Base-by-base conservation (phyloP, 768 basidiomycete genomes). In the Tremella mesenterica region DNA sequence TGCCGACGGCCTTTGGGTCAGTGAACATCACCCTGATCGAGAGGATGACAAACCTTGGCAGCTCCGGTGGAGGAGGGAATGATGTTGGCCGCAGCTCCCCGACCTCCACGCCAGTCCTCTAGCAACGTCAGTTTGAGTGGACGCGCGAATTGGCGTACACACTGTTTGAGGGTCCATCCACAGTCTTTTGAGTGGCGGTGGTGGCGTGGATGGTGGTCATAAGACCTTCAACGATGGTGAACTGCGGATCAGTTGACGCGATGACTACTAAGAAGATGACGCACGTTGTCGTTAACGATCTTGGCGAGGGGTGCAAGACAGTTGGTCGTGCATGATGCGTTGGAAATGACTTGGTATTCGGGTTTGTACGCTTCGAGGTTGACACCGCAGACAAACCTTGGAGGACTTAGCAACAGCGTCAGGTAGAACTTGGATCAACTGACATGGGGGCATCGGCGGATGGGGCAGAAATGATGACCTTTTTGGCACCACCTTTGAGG, bases 251-350 rank as follows among this genome's bases (percentile, higher is more conserved):
- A 57, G 33, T 13, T 25, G 41, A n/a, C 18, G 8, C 23, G 10
- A 27, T 23, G 3, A 12, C 21, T 29, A 9, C 4, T 16, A 20
- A 20, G 23, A 8, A 30, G 28, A 3, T 4, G 4, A 50, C 68
- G 57, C 45, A 67, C 65, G 61, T 88, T 90, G 83, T 97, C 95
- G 77, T 99, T 67, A 79, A 99, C 80, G 75, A 96, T 85, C 81
- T 99, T 99, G 75, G 92, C 93, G 57, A 99, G 83, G 59, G 93
- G 90, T n/a, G 93, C 93, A 55, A 99, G 82, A 77, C 93, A 99
- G 84, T 99, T 99, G 75, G 93, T 99, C 43, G 93, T 97, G 83
- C 93, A 97, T 20, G 92, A 96, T 27, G 93, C 93, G 77, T 99
- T 97, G 65, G 93, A 99, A 76, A 97, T 58, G 59, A 99, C 88